Percentiles rank a stretch among this genome's conserved stretches.
Evolutionary conservation across 176 grass and related monocot species (phyloP).

Genomic region (Lolium rigidum): DNA sequence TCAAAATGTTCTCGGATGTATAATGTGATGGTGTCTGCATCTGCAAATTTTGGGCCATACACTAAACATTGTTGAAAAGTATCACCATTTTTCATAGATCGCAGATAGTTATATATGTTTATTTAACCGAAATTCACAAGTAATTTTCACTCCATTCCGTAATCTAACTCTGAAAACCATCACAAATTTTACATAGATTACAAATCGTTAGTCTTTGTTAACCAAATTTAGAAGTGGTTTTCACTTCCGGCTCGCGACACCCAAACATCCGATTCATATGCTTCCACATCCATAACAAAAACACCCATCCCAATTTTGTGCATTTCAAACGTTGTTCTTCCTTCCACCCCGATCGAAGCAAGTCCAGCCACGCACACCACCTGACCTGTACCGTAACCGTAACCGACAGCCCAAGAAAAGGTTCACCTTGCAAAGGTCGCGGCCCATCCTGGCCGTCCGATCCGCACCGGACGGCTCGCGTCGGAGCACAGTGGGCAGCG

Average conservation of each 20-base stretch:
- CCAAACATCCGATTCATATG: not conserved
- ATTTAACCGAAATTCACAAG: not conserved
- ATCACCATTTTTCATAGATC: not conserved
- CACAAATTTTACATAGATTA: not conserved
- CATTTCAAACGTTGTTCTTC: slow-evolving; percentile 8
- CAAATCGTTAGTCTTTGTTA: not conserved
- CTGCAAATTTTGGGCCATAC: not conserved
- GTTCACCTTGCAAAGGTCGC: not conserved
- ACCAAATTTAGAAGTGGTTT: not conserved
- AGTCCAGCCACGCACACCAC: not conserved
- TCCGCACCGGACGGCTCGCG: not conserved
- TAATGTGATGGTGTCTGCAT: not conserved
- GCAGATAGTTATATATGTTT: not conserved
- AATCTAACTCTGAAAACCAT: too few relatives aligned
- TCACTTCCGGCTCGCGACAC: not conserved
- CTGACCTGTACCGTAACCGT: not conserved
- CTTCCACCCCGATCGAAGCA: not conserved
- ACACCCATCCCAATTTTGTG: not conserved
- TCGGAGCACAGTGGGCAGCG: not conserved
- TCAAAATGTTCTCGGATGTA: not conserved
- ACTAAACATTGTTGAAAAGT: not conserved
- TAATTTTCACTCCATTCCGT: not conserved
- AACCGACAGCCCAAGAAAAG: slow-evolving; percentile 36
- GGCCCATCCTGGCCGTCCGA: not conserved
- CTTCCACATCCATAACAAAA: not conserved